Evolutionary conservation across 225 moss, liverwort and hornwort species (phyloP).

Genomic region (Neckera pumila): DNA sequence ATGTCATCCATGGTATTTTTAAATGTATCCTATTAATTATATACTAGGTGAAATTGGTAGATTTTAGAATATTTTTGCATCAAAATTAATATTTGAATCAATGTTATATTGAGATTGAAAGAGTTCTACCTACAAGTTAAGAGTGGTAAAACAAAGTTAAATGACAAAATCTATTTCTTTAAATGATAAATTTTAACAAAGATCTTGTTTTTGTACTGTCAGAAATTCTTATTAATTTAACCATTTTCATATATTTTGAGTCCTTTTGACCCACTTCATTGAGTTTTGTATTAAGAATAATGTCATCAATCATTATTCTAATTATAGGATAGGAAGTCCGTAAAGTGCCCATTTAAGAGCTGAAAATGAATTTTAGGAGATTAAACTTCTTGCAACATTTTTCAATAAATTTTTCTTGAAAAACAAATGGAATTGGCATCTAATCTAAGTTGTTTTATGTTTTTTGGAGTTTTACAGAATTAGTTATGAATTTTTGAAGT

Average conservation of each 20-base stretch:
- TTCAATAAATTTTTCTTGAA: rapidly evolving
- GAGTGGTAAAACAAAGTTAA: not conserved
- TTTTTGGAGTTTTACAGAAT: not conserved
- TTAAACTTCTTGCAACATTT: not conserved
- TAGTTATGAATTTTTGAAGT: not conserved
- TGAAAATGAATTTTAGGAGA: not conserved
- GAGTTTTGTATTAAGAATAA: not conserved
- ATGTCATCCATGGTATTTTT: not conserved
- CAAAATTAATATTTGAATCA: not conserved
- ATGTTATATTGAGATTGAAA: not conserved
- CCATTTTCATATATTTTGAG: not conserved
- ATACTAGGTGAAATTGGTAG: not conserved
- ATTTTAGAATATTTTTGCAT: not conserved
- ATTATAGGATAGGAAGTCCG: not conserved
- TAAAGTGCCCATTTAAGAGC: rapidly evolving
- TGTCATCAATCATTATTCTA: not conserved
- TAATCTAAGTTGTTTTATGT: not conserved
- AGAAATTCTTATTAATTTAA: not conserved
- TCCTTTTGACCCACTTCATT: not conserved
- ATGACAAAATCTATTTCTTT: not conserved
- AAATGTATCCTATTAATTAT: rapidly evolving
- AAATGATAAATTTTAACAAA: not conserved
- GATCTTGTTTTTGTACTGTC: rapidly evolving
- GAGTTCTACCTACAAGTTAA: not conserved
- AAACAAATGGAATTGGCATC: not conserved